A percentile compares a stretch with the other conserved stretches of the same genome.
phyloP scores from a whole-genome alignment of 306 rosid species.

The Malus sylvestris region DNA sequence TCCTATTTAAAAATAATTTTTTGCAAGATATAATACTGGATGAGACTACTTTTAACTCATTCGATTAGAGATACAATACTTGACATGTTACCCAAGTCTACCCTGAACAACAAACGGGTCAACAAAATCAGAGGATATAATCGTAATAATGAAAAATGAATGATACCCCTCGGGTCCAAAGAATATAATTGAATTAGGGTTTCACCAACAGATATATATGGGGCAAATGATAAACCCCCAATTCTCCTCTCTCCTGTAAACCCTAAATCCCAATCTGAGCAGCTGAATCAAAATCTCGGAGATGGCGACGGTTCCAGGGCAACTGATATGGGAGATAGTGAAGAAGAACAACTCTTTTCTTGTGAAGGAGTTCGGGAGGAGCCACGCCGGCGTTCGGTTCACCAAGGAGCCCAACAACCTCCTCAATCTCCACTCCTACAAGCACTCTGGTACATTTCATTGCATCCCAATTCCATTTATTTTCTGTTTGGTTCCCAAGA shows the following conservation, averaged over 20 bases:
- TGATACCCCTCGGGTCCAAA: conserved; percentile 12
- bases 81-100: too few relatives aligned
- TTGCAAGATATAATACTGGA: too few relatives aligned
- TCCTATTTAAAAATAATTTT: too few relatives aligned
- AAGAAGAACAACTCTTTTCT: conserved; percentile 80
- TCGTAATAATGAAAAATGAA: conserved; percentile 1
- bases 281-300: conserved; percentile 8
- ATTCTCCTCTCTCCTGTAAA: not conserved
- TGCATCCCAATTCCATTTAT: not conserved
- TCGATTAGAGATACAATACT: too few relatives aligned
- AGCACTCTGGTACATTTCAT: conserved; percentile 56
- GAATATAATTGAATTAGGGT: conserved; percentile 31
- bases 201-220: conserved; percentile 12
- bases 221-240: not conserved
- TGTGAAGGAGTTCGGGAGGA: conserved; percentile 78
- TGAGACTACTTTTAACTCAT: too few relatives aligned
- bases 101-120: not conserved
- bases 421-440: conserved; percentile 66
- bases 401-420: conserved; percentile 87
- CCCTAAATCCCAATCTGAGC: not conserved
- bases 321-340: conserved; percentile 92
- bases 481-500: not conserved
- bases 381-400: conserved; percentile 68
- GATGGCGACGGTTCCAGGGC: conserved; percentile 87
- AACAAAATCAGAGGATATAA: not conserved